Evolutionary conservation across 2,329 filamentous ascomycete genomes (phyloP), one percentile per base, ranked within the genome.

Genomic region (Ascochyta fabae): DNA sequence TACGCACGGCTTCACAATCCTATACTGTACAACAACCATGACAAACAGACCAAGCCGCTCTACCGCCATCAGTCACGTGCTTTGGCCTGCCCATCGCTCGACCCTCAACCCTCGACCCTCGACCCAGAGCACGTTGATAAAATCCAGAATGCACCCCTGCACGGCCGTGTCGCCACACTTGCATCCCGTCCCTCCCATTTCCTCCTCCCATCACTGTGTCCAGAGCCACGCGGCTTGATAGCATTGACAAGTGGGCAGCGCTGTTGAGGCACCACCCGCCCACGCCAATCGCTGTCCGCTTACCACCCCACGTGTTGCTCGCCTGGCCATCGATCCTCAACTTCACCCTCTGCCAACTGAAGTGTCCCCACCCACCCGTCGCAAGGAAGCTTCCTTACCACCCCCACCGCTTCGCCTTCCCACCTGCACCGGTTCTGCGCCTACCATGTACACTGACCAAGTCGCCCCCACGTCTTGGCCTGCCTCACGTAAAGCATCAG

Each of bases 241-340:
- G 38, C 29, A 45, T 57, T 57, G 52, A 54, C 54, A 53, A 26
- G 43, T 53, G 40, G 53, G 49, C 54, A 58, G 52, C 48, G 43
- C 59, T 48, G 48, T 42, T 41, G 49, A 48, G 39, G 40, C 43
- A 35, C 38, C 45, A 44, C 44, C 46, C 45, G 44, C 40, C 24
- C 33, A 61, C 60, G 64, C 67, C 66, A 70, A 70, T 70, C 34
- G 53, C 44, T 43, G 40, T 46, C 54, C 59, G 58, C 57, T 62
- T 54, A 45, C 22, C 41, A 50, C 56, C 58, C 65, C 66, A 69
- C 67, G 65, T 70, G 66, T 29, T 35, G 51, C 62, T 47, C 38
- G 53, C 56, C 54, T 61, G 59, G 51, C 45, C 48, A 40, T 52
- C 46, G n/a, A 24, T 35, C 35, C 50, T 52, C 52, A 47, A 49